Conservation (phyloP, 2,329 filamentous ascomycete genomes). For the Alternaria infectoria region DNA sequence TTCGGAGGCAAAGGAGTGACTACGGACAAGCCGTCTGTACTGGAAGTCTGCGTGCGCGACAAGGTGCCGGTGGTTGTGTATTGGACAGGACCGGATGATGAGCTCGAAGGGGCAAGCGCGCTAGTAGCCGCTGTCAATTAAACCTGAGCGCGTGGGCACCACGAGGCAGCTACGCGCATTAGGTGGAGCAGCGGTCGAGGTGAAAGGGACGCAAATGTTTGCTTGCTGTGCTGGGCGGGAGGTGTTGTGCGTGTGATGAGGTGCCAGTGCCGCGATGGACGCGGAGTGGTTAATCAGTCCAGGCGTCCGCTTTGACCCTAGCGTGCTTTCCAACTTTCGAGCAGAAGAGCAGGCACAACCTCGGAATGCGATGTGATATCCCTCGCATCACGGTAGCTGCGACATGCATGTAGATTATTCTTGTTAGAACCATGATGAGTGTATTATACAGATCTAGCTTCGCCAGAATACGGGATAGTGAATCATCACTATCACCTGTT, state of each 20-base stretch:
- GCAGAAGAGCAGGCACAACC: constrained; percentile 5
- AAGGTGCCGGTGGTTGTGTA: constrained; percentile 49
- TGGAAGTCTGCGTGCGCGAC: constrained; percentile 52
- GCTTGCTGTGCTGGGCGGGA: constrained; percentile 16
- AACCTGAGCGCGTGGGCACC: constrained; percentile 33
- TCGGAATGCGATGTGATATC: not conserved
- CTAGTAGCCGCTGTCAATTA: constrained; percentile 35
- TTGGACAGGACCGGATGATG: constrained; percentile 24
- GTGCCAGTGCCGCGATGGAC: constrained; percentile 14
- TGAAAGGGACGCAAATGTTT: constrained; percentile 17
- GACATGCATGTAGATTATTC: not conserved
- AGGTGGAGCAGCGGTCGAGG: constrained; percentile 9
- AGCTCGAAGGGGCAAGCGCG: constrained; percentile 36
- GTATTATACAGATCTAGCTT: not conserved
- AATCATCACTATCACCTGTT: not conserved
- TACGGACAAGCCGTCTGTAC: constrained; percentile 53
- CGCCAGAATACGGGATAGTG: not conserved
- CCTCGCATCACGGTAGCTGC: constrained; percentile 7
- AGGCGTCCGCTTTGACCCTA: constrained; percentile 25
- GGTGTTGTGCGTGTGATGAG: constrained; percentile 21
- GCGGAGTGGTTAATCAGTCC: constrained; percentile 21
- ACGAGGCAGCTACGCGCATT: constrained; percentile 36
- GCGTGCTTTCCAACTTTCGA: constrained; percentile 21
- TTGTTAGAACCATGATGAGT: not conserved
- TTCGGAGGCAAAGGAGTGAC: constrained; percentile 50